Evolutionary conservation across 208 protist species (phyloP).

Genomic region (Naegleria lovaniensis): DNA sequence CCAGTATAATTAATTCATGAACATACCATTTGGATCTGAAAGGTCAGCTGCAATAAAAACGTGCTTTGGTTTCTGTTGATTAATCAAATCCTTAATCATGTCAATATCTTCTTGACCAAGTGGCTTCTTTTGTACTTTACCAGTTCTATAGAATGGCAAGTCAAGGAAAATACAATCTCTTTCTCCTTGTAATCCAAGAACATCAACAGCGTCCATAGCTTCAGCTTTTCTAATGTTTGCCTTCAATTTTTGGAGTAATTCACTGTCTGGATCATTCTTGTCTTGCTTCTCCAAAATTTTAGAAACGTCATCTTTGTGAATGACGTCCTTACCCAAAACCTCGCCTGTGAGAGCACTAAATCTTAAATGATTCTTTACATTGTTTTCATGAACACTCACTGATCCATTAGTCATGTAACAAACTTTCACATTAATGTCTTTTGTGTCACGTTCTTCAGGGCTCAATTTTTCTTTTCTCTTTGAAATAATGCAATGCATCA

Average conservation of each 20-base stretch:
- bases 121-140: slow-evolving; percentile 55
- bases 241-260: slow-evolving; percentile 46
- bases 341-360: slow-evolving; percentile 4
- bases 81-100: slow-evolving; percentile 50
- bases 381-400: slow-evolving; percentile 20
- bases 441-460: background rate
- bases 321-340: background rate
- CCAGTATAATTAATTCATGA: background rate
- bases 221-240: slow-evolving; percentile 45
- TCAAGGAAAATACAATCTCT: slow-evolving; percentile 45
- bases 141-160: slow-evolving; percentile 60
- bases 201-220: slow-evolving; percentile 36
- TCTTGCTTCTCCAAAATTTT: background rate
- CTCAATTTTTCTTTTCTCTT: background rate
- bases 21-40: slow-evolving; percentile 36
- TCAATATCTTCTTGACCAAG: slow-evolving; percentile 47
- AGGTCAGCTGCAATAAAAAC: slow-evolving; percentile 57
- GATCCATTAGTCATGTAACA: slow-evolving; percentile 34
- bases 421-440: slow-evolving; percentile 32
- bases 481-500: slow-evolving; percentile 28
- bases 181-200: slow-evolving; percentile 1
- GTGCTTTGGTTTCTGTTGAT: slow-evolving; percentile 45
- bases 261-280: slow-evolving; percentile 6
- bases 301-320: background rate
- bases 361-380: slow-evolving; percentile 10